Conservation (phyloP, 2,329 filamentous ascomycete genomes). For the Fusarium lyarnte region DNA sequence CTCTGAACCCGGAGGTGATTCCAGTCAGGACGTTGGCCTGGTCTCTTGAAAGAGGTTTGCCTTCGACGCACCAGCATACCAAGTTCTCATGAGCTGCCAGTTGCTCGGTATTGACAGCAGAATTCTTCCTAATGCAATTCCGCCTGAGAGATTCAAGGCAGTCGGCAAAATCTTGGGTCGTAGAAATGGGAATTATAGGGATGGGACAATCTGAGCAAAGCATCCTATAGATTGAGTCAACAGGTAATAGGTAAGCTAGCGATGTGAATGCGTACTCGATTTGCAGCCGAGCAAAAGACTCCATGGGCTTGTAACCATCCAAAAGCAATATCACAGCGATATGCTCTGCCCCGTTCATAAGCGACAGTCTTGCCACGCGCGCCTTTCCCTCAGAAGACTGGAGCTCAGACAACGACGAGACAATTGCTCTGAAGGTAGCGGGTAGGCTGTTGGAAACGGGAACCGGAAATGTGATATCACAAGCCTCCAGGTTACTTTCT, state of each 20-base stretch:
- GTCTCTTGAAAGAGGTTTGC: slow-evolving; percentile 39
- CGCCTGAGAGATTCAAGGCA: slow-evolving; percentile 52
- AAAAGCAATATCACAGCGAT: slow-evolving; percentile 58
- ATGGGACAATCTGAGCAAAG: slow-evolving; percentile 45
- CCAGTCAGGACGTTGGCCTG: slow-evolving; percentile 45
- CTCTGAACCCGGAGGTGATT: slow-evolving; percentile 39
- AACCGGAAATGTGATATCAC: slow-evolving; percentile 58
- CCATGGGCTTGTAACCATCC: slow-evolving; percentile 44
- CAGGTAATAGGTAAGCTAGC: background rate
- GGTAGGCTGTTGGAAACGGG: background rate
- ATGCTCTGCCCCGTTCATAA: slow-evolving; percentile 52
- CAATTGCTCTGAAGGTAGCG: slow-evolving; percentile 49
- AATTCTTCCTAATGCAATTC: slow-evolving; percentile 25
- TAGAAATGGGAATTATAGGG: slow-evolving; percentile 56
- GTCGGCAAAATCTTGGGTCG: slow-evolving; percentile 47
- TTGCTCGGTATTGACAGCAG: background rate
- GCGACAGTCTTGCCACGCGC: slow-evolving; percentile 54
- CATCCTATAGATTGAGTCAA: slow-evolving; percentile 43
- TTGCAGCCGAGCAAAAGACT: slow-evolving; percentile 55
- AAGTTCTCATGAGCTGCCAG: slow-evolving; percentile 14
- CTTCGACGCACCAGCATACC: slow-evolving; percentile 41
- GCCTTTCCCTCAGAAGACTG: slow-evolving; percentile 40
- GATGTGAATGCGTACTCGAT: slow-evolving; percentile 46
- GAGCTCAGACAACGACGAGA: slow-evolving; percentile 53
- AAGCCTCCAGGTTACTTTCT: slow-evolving; percentile 55